Conservation (phyloP, 2,329 filamentous ascomycete species). For the Colletotrichum truncatum region DNA sequence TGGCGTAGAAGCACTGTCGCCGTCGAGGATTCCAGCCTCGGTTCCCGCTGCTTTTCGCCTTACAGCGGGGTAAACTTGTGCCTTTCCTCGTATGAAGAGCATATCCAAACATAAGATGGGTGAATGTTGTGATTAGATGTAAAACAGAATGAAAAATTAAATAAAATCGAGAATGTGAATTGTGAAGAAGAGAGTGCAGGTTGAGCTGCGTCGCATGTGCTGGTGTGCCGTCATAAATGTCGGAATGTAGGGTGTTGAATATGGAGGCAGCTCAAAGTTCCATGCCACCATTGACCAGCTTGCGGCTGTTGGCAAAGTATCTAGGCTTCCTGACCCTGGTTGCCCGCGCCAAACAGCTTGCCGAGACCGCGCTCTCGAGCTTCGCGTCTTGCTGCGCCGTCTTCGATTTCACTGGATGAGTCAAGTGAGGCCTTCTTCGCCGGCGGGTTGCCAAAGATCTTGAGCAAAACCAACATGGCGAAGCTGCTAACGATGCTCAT, state of each 20-base stretch:
- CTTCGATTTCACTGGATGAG: constrained; percentile 57
- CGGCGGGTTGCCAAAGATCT: constrained; percentile 62
- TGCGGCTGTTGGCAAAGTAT: constrained; percentile 9
- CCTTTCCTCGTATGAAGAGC: constrained; percentile 38
- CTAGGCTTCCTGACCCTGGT: constrained; percentile 35
- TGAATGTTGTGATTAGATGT: constrained; percentile 10
- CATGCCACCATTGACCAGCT: constrained; percentile 32
- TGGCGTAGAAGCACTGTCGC: constrained; percentile 58
- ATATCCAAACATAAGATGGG: constrained; percentile 38
- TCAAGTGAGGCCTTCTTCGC: constrained; percentile 55
- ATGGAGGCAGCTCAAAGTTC: constrained; percentile 24
- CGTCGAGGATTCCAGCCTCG: constrained; percentile 37
- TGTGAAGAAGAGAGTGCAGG: constrained; percentile 39
- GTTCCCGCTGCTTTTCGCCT: constrained; percentile 15
- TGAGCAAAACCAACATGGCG: constrained; percentile 74
- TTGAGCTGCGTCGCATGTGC: constrained; percentile 43
- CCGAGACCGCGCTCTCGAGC: constrained; percentile 66
- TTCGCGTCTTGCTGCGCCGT: constrained; percentile 70
- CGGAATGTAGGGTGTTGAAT: not conserved
- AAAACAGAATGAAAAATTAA: constrained; percentile 19
- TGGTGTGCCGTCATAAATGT: not conserved
- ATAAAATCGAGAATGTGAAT: constrained; percentile 16
- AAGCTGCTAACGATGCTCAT: constrained; percentile 79
- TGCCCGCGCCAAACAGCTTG: constrained; percentile 46
- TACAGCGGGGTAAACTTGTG: constrained; percentile 12